Evolutionary conservation across 768 basidiomycete genomes (phyloP).

Genomic region (Albatrellus ellisii): DNA sequence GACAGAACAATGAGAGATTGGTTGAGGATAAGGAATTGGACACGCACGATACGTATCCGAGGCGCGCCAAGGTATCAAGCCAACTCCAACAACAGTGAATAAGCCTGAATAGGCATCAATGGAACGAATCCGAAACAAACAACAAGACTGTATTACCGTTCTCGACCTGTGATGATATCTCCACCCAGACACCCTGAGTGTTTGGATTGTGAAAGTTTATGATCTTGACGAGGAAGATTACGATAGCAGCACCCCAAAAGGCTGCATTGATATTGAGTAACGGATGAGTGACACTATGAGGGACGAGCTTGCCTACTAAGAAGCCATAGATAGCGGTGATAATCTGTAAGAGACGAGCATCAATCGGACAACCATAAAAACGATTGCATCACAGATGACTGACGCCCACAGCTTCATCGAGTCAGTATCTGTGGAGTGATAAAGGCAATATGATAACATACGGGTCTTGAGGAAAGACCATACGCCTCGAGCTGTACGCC

Average conservation of each 20-base stretch:
- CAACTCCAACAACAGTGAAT: slow-evolving; percentile 71
- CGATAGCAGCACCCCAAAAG: slow-evolving; percentile 82
- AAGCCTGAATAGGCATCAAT: slow-evolving; percentile 30
- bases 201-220: slow-evolving; percentile 62
- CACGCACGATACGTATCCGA: slow-evolving; percentile 60
- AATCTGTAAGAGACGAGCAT: slow-evolving; percentile 22
- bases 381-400: slow-evolving; percentile 15
- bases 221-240: slow-evolving; percentile 52
- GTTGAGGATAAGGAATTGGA: background rate
- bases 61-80: slow-evolving; percentile 63
- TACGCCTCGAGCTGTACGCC: slow-evolving; percentile 51
- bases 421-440: background rate
- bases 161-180: slow-evolving; percentile 61
- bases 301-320: slow-evolving; percentile 37
- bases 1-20: background rate
- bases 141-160: slow-evolving; percentile 35
- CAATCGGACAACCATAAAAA: background rate
- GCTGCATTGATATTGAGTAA: slow-evolving; percentile 24
- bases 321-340: slow-evolving; percentile 70
- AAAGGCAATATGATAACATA: slow-evolving; percentile 21
- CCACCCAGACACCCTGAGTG: slow-evolving; percentile 71
- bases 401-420: slow-evolving; percentile 49
- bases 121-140: background rate
- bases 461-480: slow-evolving; percentile 83
- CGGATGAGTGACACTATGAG: background rate